Evolutionary conservation across 176 grass and related monocot genomes (phyloP), one percentile per base, ranked within the genome.

Genomic region (Zoysia pacifica): DNA sequence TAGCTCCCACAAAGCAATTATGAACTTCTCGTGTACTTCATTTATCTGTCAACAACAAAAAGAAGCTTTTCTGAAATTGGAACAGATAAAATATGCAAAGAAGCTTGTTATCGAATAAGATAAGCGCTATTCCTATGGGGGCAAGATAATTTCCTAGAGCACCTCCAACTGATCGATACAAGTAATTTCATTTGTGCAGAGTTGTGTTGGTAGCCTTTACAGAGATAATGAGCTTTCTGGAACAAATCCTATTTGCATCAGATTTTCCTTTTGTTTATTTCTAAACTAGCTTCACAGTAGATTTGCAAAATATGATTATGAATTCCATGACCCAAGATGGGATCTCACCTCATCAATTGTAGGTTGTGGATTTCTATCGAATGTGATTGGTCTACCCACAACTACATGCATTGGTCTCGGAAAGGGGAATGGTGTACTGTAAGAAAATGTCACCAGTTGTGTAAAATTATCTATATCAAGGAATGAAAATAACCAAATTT

Each of bases 341-440:
- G 42, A 52, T 43, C 70, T 85, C 55, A 97, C 94, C 91, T 97
- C 94, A 60, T 94, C 94, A 74, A 84, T 67, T 4, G 89, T 97
- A 68, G 94, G 91, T 35, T 89, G 79, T 39, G 87, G 46, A 78
- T 85, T 94, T 82, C 90, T 86, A 69, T 83, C 70, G 15, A 98
- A 67, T 54, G 87, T 62, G 62, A 94, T 98, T 43, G 92, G 90
- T 54, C 58, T 88, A 62, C 95, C 95, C 48, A 98, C 87, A 63
- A 94, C 92, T 4, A 94, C 95, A 93, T 98, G 90, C 86, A 98
- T 85, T 7, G 95, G 86, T 16, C 77, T 38, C 56, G 74, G 74
- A 15, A 94, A 97, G 79, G 91, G 85, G 75, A 97, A 89, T 0
- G 94, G 94, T 43, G 90, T 89, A 82, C 94, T 97, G 80, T 78